phyloP scores from a whole-genome alignment of 2,329 filamentous ascomycete genomes.

The Trichoderma brevicompactum region DNA sequence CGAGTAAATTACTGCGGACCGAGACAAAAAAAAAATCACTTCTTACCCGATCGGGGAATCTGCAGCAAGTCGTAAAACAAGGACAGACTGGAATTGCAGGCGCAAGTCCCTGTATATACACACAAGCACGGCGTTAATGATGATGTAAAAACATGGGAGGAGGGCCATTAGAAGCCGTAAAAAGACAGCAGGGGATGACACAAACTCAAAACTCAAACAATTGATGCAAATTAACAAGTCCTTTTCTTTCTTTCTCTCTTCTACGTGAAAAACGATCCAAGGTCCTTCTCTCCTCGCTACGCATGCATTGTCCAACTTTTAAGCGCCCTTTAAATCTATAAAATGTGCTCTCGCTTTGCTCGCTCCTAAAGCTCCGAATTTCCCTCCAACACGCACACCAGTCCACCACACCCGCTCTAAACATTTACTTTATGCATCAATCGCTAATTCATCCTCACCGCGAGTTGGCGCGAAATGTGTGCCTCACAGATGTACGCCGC shows the following conservation, averaged over 20 bases:
- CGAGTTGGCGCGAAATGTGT: slow-evolving; percentile 10
- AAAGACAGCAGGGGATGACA: background rate
- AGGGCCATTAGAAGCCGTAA: background rate
- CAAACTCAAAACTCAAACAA: slow-evolving; percentile 11
- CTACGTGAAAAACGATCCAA: slow-evolving; percentile 12
- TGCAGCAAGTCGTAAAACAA: slow-evolving; percentile 7
- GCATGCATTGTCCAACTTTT: slow-evolving; percentile 27
- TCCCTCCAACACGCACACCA: background rate
- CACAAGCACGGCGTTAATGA: slow-evolving; percentile 23
- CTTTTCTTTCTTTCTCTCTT: background rate
- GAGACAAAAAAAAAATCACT: slow-evolving; percentile 27
- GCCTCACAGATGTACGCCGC: slow-evolving; percentile 26
- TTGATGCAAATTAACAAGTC: slow-evolving; percentile 15
- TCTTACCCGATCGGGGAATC: background rate
- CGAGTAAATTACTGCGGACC: slow-evolving; percentile 40
- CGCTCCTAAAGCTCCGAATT: background rate
- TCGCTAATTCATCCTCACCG: slow-evolving; percentile 3
- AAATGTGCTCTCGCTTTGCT: background rate
- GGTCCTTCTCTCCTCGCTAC: background rate
- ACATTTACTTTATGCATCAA: background rate
- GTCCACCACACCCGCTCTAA: background rate
- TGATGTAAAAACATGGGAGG: background rate
- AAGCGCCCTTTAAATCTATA: slow-evolving; percentile 22
- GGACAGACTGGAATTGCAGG: background rate
- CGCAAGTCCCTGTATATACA: slow-evolving; percentile 20